Evolutionary conservation across 169 alveolate genomes (phyloP), one percentile per base, ranked within the genome.

Genomic region (Fabrea salina): DNA sequence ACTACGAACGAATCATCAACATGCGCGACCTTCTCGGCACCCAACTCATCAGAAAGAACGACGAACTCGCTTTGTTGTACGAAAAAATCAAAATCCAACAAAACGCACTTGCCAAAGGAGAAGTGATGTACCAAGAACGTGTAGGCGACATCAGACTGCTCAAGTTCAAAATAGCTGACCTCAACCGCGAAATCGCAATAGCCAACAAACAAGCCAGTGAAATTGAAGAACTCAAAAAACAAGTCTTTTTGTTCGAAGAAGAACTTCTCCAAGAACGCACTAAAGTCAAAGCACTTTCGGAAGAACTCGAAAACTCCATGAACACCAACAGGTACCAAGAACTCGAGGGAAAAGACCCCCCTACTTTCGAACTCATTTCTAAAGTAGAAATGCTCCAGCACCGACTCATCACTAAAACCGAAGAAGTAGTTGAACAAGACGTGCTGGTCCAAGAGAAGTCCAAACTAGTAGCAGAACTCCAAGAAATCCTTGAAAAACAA

Each of bases 21-120:
- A 95, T 92, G 77, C 90, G 98, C 71, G 98, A 96, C 83, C 90
- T 94, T 79, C 89, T 95, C 50, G 97, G 97, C 22, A 93, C 97
- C 30, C 93, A 96, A 84, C 92, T 96, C 49, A 94, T 96, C 32
- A 87, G 97, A 76, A 93, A 97, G 75, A 96, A 94, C 64, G 97
- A 96, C 79, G 98, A 96, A 83, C 84, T 94, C n/a, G 96, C 98
- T 1, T 89, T 94, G 2, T 91, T 94, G 30, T 94, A 96, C 83
- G 98, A 96, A 87, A 93, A 96, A 89, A 93, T 96, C 57, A 96
- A 93, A 89, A 94, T 96, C 49, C 89, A 93, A 61, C 94, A 94
- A 82, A 87, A 92, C 43, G 94, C 97, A 22, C 82, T 96, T 66
- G 94, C 94, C 59, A 91, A 90, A 82, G 97, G 97, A n/a, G 97